A percentile compares a stretch with the other conserved stretches of the same genome.
Conservation (phyloP, 495 filamentous ascomycete genomes). For the Tuber calosporum region DNA sequence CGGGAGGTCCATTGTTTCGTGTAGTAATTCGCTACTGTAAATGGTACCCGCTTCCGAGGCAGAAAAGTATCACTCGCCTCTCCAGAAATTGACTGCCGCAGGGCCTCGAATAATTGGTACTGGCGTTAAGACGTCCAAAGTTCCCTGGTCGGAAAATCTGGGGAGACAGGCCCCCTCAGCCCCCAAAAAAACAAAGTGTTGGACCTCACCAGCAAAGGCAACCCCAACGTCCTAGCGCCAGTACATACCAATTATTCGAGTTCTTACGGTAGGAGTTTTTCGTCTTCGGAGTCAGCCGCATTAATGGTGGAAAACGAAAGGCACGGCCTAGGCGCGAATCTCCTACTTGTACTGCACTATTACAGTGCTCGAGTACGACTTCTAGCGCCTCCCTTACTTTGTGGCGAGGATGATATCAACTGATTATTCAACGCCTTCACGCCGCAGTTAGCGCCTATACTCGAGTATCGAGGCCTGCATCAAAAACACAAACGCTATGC, state of each 20-base stretch:
- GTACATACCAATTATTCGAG: too few species aligned
- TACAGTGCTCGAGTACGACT: too few species aligned
- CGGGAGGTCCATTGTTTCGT: background rate
- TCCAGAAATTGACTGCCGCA: background rate
- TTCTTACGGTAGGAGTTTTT: too few species aligned
- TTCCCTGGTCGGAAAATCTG: too few species aligned
- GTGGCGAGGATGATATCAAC: background rate
- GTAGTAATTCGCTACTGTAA: background rate
- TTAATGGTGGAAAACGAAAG: background rate
- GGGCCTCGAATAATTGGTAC: too few species aligned
- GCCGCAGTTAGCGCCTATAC: background rate
- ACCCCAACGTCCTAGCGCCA: too few species aligned
- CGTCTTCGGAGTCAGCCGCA: background rate
- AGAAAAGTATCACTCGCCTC: background rate
- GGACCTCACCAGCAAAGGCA: too few species aligned
- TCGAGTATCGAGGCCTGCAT: background rate
- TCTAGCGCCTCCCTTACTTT: background rate
- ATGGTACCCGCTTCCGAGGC: background rate
- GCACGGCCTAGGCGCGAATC: background rate
- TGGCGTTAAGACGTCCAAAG: too few species aligned
- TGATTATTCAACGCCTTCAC: background rate
- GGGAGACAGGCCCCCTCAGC: too few species aligned
- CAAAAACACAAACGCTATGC: background rate
- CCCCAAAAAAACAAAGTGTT: too few species aligned
- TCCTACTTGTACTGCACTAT: too few species aligned